A percentile compares a stretch with the other conserved stretches of the same genome.
These are phyloP conservation scores for Nectriaceae sp. DNA, from an alignment of 2,329 filamentous ascomycete genomes.

Conservation along the genomic window DNA sequence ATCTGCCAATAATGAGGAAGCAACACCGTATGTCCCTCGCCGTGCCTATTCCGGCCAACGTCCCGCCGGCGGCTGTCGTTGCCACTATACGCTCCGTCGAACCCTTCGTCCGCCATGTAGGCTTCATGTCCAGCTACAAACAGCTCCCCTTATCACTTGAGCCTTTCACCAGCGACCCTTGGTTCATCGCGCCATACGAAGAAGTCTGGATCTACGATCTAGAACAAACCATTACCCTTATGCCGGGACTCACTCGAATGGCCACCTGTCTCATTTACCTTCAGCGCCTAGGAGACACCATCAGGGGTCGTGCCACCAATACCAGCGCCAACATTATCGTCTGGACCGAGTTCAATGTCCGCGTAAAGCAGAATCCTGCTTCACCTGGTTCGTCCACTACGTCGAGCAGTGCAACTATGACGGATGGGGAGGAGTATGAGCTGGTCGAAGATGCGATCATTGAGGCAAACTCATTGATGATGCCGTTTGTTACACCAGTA, in stretches of 20 bases:
- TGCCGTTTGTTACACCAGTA: slow-evolving; percentile 36
- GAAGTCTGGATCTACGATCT: slow-evolving; percentile 37
- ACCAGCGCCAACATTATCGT: slow-evolving; percentile 46
- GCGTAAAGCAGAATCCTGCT: slow-evolving; percentile 20
- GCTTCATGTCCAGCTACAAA: slow-evolving; percentile 37
- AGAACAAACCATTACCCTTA: slow-evolving; percentile 35
- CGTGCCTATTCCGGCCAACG: slow-evolving; percentile 42
- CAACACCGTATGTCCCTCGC: slow-evolving; percentile 38
- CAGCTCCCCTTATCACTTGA: slow-evolving; percentile 34
- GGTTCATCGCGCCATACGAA: slow-evolving; percentile 42
- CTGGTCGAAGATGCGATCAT: slow-evolving; percentile 34
- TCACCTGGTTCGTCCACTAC: slow-evolving; percentile 28
- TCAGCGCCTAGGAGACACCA: slow-evolving; percentile 42
- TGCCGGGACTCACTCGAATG: slow-evolving; percentile 43
- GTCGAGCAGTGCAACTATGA: slow-evolving; percentile 26
- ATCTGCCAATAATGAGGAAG: too few species aligned
- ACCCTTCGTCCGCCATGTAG: slow-evolving; percentile 45
- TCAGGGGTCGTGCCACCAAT: slow-evolving; percentile 45
- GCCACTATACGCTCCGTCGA: slow-evolving; percentile 41
- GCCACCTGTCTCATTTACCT: slow-evolving; percentile 46
- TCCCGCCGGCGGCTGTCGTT: slow-evolving; percentile 41
- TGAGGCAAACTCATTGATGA: slow-evolving; percentile 37
- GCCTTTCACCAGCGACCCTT: slow-evolving; percentile 41
- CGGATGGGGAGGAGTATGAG: slow-evolving; percentile 34
- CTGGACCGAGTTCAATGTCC: slow-evolving; percentile 39